Evolutionary conservation across 179 eudicot genomes (phyloP), one percentile per base, ranked within the genome.

Genomic region (Heliamphora pulchella): DNA sequence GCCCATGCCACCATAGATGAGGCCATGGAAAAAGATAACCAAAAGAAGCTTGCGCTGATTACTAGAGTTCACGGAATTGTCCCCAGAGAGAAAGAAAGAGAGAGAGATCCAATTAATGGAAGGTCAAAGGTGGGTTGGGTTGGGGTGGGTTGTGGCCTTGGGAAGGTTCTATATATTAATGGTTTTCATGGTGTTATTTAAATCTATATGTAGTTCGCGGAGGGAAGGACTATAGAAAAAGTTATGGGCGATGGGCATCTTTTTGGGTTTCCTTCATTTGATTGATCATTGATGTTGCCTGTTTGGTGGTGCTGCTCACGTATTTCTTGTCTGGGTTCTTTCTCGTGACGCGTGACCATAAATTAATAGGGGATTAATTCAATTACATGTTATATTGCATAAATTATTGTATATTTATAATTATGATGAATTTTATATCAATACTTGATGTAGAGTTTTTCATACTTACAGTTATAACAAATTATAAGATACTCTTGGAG

Each of bases 41-140:
- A 41, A 79, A 70, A 69, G 75, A 81, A 70, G 14, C 70, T 79
- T 44, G 76, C 77, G 81, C 74, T 51, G 81, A 44, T 78, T 50
- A 81, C 31, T 31, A 31, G n/a, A 69, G 20, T 53, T 76, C 53
- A 53, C 78, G 80, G 55, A 86, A 86, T 72, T 53, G 78, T 75
- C 80, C 80, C 78, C 14, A 82, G 81, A 76, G 80, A 78, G 78
- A 31, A 57, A 63, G 66, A 73, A 70, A 47, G 75, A 78, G 75
- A 61, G 44, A 46, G 61, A 46, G 20, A 64, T 51, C 43, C 70
- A 81, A 68, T 5, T 1, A 54, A 67, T 74, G 8, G 70, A 57
- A 76, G 83, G 88, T 83, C 86, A 88, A 86, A 74, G 78, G 75
- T 78, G 81, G 31, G 31, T 31, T 31, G 31, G 31, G 31, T 31